Conservation (phyloP, 768 basidiomycete genomes). For the Leccinum variicolor region DNA sequence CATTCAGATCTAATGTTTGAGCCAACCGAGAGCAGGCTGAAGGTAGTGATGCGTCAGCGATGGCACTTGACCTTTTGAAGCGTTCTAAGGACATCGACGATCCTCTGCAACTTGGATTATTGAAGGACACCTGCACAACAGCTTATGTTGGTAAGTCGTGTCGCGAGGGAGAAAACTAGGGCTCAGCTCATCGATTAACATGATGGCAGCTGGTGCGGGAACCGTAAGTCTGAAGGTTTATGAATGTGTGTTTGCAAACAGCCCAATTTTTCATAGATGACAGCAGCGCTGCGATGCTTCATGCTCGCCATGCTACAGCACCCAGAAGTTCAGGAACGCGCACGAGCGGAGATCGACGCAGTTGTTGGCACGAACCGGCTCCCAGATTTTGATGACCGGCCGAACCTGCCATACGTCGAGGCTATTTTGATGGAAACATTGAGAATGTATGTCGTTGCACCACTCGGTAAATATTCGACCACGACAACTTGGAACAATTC, state of each 20-base stretch:
- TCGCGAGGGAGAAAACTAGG: neutral
- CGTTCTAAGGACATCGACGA: neutral
- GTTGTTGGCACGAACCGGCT: constrained; percentile 29
- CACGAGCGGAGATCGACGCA: constrained; percentile 28
- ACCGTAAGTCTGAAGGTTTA: neutral
- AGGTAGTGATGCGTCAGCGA: constrained; percentile 8
- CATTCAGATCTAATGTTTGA: neutral
- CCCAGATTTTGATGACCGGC: constrained; percentile 25
- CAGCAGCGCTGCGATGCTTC: constrained; percentile 20
- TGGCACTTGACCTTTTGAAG: constrained; percentile 12
- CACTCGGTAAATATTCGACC: constrained; percentile 17
- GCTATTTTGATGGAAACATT: constrained; percentile 31
- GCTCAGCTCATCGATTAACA: neutral
- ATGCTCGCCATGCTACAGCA: constrained; percentile 31
- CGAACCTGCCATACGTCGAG: constrained; percentile 27
- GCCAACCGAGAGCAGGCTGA: constrained; percentile 7
- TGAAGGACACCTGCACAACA: constrained; percentile 12
- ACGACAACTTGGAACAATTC: constrained; percentile 1
- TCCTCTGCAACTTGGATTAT: constrained; percentile 6
- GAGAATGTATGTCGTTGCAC: constrained; percentile 26
- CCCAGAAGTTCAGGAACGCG: constrained; percentile 30
- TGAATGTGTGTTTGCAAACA: neutral
- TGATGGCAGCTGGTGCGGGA: neutral
- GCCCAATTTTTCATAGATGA: constrained; percentile 2
- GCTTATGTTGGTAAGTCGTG: constrained; percentile 17